phyloP scores from a whole-genome alignment of 2,329 filamentous ascomycete species.

The Grosmannia clavigera region DNA sequence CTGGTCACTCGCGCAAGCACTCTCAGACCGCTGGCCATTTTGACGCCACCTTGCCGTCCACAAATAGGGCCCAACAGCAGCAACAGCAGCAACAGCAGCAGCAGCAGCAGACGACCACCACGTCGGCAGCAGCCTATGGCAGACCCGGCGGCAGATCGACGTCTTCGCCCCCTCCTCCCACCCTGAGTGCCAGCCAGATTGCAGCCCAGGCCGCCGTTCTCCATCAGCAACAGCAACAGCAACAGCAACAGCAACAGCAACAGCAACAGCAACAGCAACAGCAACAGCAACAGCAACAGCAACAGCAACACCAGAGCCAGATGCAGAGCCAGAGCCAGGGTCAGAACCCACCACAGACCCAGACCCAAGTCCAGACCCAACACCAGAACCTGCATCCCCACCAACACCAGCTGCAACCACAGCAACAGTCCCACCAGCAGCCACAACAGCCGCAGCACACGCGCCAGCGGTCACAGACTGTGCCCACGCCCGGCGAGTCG shows the following conservation, averaged over 20 bases:
- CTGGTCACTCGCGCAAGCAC: conserved; percentile 45
- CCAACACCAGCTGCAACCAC: conserved; percentile 19
- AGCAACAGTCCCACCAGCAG: conserved; percentile 40
- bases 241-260: conserved; percentile 21
- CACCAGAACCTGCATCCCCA: conserved; percentile 22
- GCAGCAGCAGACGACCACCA: background rate
- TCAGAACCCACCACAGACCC: conserved; percentile 14
- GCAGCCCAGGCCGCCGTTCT: conserved; percentile 69
- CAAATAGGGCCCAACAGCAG: conserved; percentile 29
- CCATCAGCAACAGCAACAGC: conserved; percentile 38
- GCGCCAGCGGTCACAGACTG: conserved; percentile 63
- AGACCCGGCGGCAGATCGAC: background rate
- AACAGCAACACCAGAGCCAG: conserved; percentile 33
- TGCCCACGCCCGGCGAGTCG: conserved; percentile 43
- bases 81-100: background rate
- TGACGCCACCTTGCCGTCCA: conserved; percentile 58
- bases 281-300: conserved; percentile 28
- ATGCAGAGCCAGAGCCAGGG: conserved; percentile 23
- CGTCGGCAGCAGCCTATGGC: conserved; percentile 6
- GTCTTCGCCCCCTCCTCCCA: background rate
- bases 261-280: conserved; percentile 29
- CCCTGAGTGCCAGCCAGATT: conserved; percentile 58
- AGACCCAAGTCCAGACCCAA: conserved; percentile 39
- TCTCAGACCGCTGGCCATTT: conserved; percentile 67
- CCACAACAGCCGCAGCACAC: conserved; percentile 26